A percentile compares a stretch with the other conserved stretches of the same genome.
Evolutionary conservation across 768 basidiomycete species (phyloP).

Genomic region (Pleurotus pulmonarius): DNA sequence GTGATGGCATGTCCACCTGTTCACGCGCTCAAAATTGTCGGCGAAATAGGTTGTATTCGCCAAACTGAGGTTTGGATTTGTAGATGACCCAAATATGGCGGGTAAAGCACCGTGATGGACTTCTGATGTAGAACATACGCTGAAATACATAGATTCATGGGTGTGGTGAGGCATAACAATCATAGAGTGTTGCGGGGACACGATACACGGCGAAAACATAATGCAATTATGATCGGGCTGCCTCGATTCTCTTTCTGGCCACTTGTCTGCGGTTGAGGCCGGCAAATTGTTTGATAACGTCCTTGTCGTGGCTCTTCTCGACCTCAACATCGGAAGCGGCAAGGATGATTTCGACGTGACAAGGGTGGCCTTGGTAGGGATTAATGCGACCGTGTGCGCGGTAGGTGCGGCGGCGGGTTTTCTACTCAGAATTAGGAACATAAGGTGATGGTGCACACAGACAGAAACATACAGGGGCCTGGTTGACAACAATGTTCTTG

Average conservation of each 20-base stretch:
- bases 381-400: slow-evolving; percentile 98
- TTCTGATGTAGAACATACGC: slow-evolving; percentile 1
- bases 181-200: not conserved
- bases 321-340: slow-evolving; percentile 76
- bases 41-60: no score
- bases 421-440: slow-evolving; percentile 39
- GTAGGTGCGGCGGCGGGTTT: slow-evolving; percentile 99
- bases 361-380: slow-evolving; percentile 98
- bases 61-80: no score
- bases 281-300: slow-evolving; percentile 38
- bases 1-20: no score
- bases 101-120: no score
- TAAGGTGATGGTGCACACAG: not conserved
- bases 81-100: no score
- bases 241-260: slow-evolving; percentile 85
- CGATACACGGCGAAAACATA: not conserved
- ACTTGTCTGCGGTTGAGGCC: slow-evolving; percentile 85
- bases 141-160: slow-evolving; percentile 7
- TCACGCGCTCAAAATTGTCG: no score
- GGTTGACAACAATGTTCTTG: slow-evolving; percentile 97
- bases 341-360: slow-evolving; percentile 95
- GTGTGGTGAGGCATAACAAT: not conserved
- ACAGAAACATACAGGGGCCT: slow-evolving; percentile 79
- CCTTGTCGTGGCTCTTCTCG: slow-evolving; percentile 88
- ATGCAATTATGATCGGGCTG: slow-evolving; percentile 54